Base-by-base conservation (phyloP, 2,329 filamentous ascomycete genomes). In the Fusarium nanum region DNA sequence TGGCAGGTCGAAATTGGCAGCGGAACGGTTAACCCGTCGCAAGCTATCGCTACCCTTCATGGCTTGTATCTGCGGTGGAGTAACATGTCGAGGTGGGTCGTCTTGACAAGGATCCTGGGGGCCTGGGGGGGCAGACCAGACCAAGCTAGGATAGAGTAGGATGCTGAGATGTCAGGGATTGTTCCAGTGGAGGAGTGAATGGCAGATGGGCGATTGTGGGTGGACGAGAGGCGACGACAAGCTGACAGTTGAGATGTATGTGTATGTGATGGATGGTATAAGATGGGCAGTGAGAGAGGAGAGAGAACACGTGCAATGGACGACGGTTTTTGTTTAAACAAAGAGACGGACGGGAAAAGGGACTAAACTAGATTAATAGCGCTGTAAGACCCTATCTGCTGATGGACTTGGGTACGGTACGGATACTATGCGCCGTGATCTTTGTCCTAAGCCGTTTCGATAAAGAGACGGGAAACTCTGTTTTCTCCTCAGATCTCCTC, bases 21-120 rank as follows among this genome's bases (percentile, higher is more conserved):
- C 61, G 57, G 64, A 67, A 71, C 63, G 62, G 63, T 60, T 56
- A 67, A 53, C 67, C 70, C 70, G 70, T 72, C 64, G 71, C 63
- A 66, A 75, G 73, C 73, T 74, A 73, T 72, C 71, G 61, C 68
- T 75, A 54, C 54, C 61, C 47, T 73, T 74, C 73, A 75, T 74
- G 71, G 70, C 64, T 70, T 67, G 58, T 68, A 71, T 60, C 64
- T 67, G 47, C 54, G 45, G 73, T 75, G 73, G 73, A 75, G 73
- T 63, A 74, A 67, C 71, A 75, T 75, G 67, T 70, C 71, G 71
- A 70, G 70, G 70, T 74, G 73, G 73, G 71, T 50, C 72, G 57
- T 60, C 49, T 46, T 37, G 57, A 64, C 73, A 75, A 60, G 73
- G 73, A 64, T 70, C 32, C 56, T 60, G 53, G 68, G 52, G 52